phyloP scores from a whole-genome alignment of 306 rosid species.

The Castanea sativa region DNA sequence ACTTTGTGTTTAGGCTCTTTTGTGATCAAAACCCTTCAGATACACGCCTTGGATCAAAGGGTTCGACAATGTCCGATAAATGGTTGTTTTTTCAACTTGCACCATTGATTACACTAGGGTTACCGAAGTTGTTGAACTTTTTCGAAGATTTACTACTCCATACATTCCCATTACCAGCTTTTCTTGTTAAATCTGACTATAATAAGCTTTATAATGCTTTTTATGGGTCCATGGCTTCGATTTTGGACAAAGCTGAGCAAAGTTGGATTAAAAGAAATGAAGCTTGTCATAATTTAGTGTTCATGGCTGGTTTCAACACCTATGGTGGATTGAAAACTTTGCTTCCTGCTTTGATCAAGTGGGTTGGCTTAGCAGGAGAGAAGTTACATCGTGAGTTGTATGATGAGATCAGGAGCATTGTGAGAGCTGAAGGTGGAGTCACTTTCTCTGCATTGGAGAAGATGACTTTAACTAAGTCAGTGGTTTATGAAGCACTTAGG shows the following conservation, averaged over 20 bases:
- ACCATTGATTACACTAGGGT: conserved; percentile 36
- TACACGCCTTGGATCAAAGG: conserved; percentile 29
- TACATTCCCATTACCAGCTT: conserved; percentile 44
- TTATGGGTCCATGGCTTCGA: conserved; percentile 9
- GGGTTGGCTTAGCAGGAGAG: too few species aligned
- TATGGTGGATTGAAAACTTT: too few species aligned
- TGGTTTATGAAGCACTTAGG: too few species aligned
- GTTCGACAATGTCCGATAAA: conserved; percentile 18
- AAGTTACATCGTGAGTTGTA: conserved; percentile 41
- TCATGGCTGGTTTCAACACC: too few species aligned
- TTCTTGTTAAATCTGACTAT: conserved; percentile 42
- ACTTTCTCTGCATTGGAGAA: too few species aligned
- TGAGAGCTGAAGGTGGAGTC: conserved; percentile 7
- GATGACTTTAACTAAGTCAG: too few species aligned
- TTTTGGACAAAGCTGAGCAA: conserved; percentile 54
- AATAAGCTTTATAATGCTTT: conserved; percentile 44
- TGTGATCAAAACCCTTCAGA: conserved; percentile 29
- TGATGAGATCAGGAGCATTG: conserved; percentile 54
- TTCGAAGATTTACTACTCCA: conserved; percentile 49
- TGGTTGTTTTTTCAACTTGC: conserved; percentile 36
- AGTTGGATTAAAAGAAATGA: conserved; percentile 50
- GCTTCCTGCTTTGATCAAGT: too few species aligned
- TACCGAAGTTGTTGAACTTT: conserved; percentile 37
- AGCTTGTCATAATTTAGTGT: conserved; percentile 67
- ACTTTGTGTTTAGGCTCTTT: too few species aligned